phyloP scores from a whole-genome alignment of 2,329 filamentous ascomycete genomes.

The Coleophoma eucalyptorum region DNA sequence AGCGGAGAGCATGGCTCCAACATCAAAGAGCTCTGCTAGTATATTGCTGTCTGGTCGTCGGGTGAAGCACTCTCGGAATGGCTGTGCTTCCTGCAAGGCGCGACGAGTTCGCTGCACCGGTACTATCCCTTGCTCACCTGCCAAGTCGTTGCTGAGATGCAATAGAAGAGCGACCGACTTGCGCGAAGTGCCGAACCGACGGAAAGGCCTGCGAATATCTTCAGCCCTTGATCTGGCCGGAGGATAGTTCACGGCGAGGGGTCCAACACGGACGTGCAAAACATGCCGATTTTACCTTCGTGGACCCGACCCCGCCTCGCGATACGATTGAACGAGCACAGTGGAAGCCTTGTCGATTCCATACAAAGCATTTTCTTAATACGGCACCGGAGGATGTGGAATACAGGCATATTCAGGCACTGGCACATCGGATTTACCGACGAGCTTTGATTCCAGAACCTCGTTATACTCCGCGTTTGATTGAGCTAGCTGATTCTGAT shows the following conservation, averaged over 20 bases:
- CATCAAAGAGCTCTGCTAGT: too few species aligned
- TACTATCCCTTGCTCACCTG: background rate
- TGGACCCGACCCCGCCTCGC: slow-evolving; percentile 2
- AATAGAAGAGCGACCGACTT: slow-evolving; percentile 8
- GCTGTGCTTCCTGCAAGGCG: slow-evolving; percentile 5
- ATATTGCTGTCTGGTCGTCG: slow-evolving; percentile 2
- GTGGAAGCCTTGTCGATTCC: background rate
- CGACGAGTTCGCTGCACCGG: slow-evolving; percentile 7
- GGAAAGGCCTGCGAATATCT: slow-evolving; percentile 7
- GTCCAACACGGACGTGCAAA: slow-evolving; percentile 7
- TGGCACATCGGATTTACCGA: background rate
- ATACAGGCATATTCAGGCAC: background rate
- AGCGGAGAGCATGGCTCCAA: too few species aligned
- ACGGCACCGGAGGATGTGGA: slow-evolving; percentile 5
- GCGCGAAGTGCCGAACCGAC: slow-evolving; percentile 4
- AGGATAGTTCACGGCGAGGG: slow-evolving; percentile 5
- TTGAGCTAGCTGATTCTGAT: slow-evolving; percentile 6
- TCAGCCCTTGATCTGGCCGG: slow-evolving; percentile 6
- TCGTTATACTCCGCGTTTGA: background rate
- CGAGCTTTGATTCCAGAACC: background rate
- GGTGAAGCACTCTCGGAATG: slow-evolving; percentile 8
- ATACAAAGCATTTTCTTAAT: slow-evolving; percentile 4
- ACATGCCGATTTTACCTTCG: slow-evolving; percentile 1
- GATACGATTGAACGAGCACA: background rate
- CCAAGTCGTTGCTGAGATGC: background rate